Conservation (phyloP, 148 eudicot genomes). For the Drosera capensis region DNA sequence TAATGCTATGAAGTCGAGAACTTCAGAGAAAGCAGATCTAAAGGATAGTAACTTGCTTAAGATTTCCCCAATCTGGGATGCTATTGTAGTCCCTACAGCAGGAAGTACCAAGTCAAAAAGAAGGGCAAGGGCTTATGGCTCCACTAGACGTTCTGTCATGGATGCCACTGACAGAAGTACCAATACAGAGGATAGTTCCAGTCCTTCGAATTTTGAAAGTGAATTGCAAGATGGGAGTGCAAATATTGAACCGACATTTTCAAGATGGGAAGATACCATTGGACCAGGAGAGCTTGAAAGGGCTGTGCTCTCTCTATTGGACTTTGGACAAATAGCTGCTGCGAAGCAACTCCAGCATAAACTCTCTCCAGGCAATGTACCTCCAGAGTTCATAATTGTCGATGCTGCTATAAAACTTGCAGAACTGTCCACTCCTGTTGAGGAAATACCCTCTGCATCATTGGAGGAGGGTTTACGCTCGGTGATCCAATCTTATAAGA, state of each 20-base stretch:
- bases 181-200: slow-evolving; percentile 39
- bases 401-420: slow-evolving; percentile 82
- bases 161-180: slow-evolving; percentile 33
- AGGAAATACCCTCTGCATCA: slow-evolving; percentile 24
- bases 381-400: slow-evolving; percentile 52
- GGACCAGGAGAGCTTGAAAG: slow-evolving; percentile 85
- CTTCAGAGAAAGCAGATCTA: slow-evolving; percentile 32
- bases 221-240: slow-evolving; percentile 48
- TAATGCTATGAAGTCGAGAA: slow-evolving; percentile 27
- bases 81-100: slow-evolving; percentile 20
- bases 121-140: slow-evolving; percentile 46
- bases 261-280: slow-evolving; percentile 92
- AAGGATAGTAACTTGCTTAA: slow-evolving; percentile 36
- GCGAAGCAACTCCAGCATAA: slow-evolving; percentile 91
- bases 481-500: slow-evolving; percentile 40
- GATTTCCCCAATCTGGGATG: slow-evolving; percentile 30
- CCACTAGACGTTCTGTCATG: slow-evolving; percentile 35
- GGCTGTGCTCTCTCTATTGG: slow-evolving; percentile 87
- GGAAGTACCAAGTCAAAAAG: slow-evolving; percentile 50
- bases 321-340: slow-evolving; percentile 88
- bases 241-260: slow-evolving; percentile 44
- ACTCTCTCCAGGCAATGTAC: slow-evolving; percentile 56
- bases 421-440: slow-evolving; percentile 59
- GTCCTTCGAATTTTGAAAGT: slow-evolving; percentile 16
- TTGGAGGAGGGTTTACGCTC: slow-evolving; percentile 67